Base-by-base conservation (phyloP, 768 basidiomycete genomes). In the Termitomyces sp. region DNA sequence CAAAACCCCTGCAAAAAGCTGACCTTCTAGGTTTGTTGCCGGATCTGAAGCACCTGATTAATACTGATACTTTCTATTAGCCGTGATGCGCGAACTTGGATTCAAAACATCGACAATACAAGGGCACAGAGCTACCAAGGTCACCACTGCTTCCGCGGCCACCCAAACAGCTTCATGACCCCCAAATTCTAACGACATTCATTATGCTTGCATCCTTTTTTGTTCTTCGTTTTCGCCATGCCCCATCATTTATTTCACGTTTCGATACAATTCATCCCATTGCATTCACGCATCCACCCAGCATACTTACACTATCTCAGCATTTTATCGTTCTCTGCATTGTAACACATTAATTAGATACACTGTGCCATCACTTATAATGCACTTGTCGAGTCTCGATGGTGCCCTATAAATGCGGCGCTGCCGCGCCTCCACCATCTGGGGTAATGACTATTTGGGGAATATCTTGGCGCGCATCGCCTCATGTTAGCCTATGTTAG, bases 1-100 rank as follows among this genome's bases (percentile, higher is more conserved):
- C 91, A 49, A 98, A 98, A 76, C 96, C 96, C 1, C 76, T 98
- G 68, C 89, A 92, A 73, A 94, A 94, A 75, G 84, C 86, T 24
- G 94, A 95, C 71, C 78, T 97, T 36, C 79, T 95, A 60, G 78
- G 86, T 72, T 73, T 33, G 51, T 64, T 20, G 38, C 20, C 20
- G 38, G 33, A 45, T n/a, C 8, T 28, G 15, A 28, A 51, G 33
- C 38, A 28, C 46, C 45, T 28, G 48, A 63, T 33, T 20, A 28
- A 61, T 63, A 15, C 22, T 56, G 33, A 59, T 62, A 50, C 36
- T 57, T 20, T 55, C 15, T 59, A 50, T n/a, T 38, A 76, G 82
- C 80, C 57, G 84, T 83, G 59, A 89, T 97, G 85, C 88, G 89
- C 44, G 88, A 91, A 69, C 82, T 97, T 60, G 95, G 95, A 32